phyloP scores from a whole-genome alignment of 352 stramenopile species.

The Thalassiosira livingstoniorum region DNA sequence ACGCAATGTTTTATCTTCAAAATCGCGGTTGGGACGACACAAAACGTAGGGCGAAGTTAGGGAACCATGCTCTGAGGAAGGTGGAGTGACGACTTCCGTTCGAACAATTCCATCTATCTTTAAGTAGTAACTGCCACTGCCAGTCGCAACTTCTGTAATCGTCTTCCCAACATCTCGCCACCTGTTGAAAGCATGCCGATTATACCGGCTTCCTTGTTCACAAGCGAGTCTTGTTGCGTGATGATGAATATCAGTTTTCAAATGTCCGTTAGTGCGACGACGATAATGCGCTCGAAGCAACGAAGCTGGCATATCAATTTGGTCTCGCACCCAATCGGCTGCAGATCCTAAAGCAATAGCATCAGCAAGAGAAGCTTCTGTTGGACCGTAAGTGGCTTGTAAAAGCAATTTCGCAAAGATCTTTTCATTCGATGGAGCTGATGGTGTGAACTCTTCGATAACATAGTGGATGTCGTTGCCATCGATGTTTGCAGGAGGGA shows the following conservation, averaged over 20 bases:
- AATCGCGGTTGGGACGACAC: slow-evolving; percentile 34
- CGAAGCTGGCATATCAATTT: slow-evolving; percentile 37
- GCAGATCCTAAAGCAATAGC: slow-evolving; percentile 28
- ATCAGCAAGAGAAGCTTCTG: slow-evolving; percentile 32
- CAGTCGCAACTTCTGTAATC: slow-evolving; percentile 40
- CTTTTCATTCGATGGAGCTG: slow-evolving; percentile 5
- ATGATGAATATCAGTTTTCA: slow-evolving; percentile 31
- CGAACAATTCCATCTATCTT: slow-evolving; percentile 55
- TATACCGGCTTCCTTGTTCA: slow-evolving; percentile 37
- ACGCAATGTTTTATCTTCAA: slow-evolving; percentile 5
- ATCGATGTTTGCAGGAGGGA: slow-evolving; percentile 16
- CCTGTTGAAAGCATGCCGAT: slow-evolving; percentile 33
- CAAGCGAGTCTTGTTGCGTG: slow-evolving; percentile 31
- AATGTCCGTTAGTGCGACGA: slow-evolving; percentile 27
- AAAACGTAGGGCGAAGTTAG: slow-evolving; percentile 41
- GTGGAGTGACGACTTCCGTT: slow-evolving; percentile 43
- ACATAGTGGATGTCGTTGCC: slow-evolving; percentile 15
- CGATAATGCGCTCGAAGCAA: slow-evolving; percentile 38
- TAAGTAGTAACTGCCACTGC: slow-evolving; percentile 22
- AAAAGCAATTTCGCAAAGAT: slow-evolving; percentile 28
- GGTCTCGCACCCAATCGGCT: slow-evolving; percentile 30
- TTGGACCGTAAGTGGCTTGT: slow-evolving; percentile 46
- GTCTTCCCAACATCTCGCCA: slow-evolving; percentile 58
- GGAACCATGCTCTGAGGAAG: slow-evolving; percentile 13
- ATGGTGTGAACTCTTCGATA: slow-evolving; percentile 17